phyloP scores from a whole-genome alignment of 2,329 filamentous ascomycete species.

The Malbranchea zuffiana region DNA sequence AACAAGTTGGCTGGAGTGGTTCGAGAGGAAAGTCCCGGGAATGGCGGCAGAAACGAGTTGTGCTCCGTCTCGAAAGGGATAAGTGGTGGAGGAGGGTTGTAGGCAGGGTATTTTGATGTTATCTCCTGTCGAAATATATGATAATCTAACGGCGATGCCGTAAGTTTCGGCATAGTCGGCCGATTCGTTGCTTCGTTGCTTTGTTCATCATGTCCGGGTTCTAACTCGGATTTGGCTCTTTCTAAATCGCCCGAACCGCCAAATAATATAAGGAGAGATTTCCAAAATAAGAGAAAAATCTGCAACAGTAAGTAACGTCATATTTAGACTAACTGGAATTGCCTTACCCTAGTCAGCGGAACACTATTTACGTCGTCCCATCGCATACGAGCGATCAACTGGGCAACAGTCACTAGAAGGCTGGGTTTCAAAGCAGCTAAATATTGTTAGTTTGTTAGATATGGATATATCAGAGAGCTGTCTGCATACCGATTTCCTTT shows the following conservation, averaged over 20 bases:
- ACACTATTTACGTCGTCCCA: conserved; percentile 52
- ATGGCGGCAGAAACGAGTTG: conserved; percentile 75
- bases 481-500: conserved; percentile 14
- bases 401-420: conserved; percentile 61
- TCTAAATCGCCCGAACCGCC: conserved; percentile 66
- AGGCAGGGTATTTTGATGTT: conserved; percentile 93
- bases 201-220: conserved; percentile 43
- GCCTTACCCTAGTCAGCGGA: conserved; percentile 50
- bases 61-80: conserved; percentile 84
- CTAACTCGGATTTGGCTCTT: conserved; percentile 59
- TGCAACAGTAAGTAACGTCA: conserved; percentile 24
- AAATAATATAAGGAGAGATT: conserved; percentile 74
- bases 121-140: conserved; percentile 95
- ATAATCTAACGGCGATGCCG: conserved; percentile 88
- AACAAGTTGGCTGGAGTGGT: conserved; percentile 53
- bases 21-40: conserved; percentile 59
- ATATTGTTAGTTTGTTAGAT: conserved; percentile 18
- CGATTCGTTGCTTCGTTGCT: conserved; percentile 45
- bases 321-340: conserved; percentile 15
- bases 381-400: conserved; percentile 55
- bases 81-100: conserved; percentile 73
- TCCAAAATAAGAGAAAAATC: conserved; percentile 82
- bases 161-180: conserved; percentile 62
- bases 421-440: conserved; percentile 52
- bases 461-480: conserved; percentile 10